Percentiles rank a stretch among this genome's conserved stretches.
These are phyloP conservation scores for Solanum lignicaule DNA, from an alignment of 257 asterid species.

Conservation along the genomic window DNA sequence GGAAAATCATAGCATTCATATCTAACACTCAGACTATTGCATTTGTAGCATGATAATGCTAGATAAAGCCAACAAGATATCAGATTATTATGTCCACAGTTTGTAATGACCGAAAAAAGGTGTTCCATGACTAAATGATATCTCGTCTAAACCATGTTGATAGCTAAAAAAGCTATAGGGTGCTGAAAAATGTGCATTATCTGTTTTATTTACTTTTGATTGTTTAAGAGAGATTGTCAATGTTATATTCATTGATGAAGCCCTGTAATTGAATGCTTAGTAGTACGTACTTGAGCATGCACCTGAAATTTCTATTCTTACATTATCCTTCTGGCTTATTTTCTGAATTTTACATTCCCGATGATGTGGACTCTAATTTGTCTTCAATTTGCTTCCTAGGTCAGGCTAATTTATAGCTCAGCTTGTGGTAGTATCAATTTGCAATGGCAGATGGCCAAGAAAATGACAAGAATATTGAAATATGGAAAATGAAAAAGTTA, in stretches of 20 bases:
- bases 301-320: neutral
- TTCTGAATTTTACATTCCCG: neutral
- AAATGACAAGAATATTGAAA: conserved; percentile 1
- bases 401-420: conserved; percentile 4
- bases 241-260: neutral
- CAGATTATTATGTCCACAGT: neutral
- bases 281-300: neutral
- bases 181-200: neutral
- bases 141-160: neutral
- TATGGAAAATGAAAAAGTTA: conserved; percentile 5
- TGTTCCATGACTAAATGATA: neutral
- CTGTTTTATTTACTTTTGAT: neutral
- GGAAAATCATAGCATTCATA: neutral
- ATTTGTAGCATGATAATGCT: neutral
- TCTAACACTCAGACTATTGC: neutral
- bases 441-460: conserved; percentile 13
- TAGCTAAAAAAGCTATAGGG: neutral
- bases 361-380: neutral
- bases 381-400: neutral
- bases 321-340: neutral
- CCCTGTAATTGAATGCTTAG: neutral
- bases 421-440: neutral
- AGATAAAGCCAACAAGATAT: neutral
- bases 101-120: neutral
- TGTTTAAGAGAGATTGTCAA: neutral